These are phyloP conservation scores for Candida palmyrensis DNA, from an alignment of 805 yeast species.

Conservation along the genomic window DNA sequence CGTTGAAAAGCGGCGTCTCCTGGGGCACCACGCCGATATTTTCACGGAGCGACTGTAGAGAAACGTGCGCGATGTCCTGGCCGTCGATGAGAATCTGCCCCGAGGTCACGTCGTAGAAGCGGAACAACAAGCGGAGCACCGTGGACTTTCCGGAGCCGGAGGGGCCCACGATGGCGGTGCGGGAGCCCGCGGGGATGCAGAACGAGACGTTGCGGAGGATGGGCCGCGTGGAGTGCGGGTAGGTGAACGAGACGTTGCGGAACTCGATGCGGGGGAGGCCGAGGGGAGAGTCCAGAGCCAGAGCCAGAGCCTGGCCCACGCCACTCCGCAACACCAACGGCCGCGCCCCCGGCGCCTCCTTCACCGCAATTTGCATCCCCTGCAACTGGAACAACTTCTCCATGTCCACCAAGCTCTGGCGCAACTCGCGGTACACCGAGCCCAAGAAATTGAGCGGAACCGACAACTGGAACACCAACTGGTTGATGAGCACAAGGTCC, in stretches of 20 bases:
- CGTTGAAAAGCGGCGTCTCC: conserved; percentile 94
- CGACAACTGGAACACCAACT: conserved; percentile 90
- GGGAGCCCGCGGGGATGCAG: conserved; percentile 83
- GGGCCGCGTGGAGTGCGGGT: conserved; percentile 83
- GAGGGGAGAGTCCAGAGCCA: no score
- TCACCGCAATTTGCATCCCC: conserved; percentile 62
- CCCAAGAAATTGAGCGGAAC: conserved; percentile 95
- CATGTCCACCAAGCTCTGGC: conserved; percentile 93
- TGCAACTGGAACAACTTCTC: conserved; percentile 88
- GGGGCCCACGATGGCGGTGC: conserved; percentile 94
- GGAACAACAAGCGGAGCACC: conserved; percentile 70
- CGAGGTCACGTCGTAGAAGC: conserved; percentile 78
- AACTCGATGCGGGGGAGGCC: conserved; percentile 64
- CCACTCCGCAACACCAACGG: conserved; percentile 54
- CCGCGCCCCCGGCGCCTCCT: conserved; percentile 58
- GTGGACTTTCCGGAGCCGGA: conserved; percentile 96
- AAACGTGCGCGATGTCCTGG: conserved; percentile 73
- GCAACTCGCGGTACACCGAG: conserved; percentile 89
- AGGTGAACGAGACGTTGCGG: conserved; percentile 90
- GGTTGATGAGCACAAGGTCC: conserved; percentile 90
- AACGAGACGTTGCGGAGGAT: conserved; percentile 78
- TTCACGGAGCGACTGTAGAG: conserved; percentile 66
- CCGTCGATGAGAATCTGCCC: conserved; percentile 87
- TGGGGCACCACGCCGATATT: conserved; percentile 94
- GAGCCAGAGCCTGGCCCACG: no score